phyloP scores from a whole-genome alignment of 495 filamentous ascomycete genomes.

The Aspergillus ostianus region DNA sequence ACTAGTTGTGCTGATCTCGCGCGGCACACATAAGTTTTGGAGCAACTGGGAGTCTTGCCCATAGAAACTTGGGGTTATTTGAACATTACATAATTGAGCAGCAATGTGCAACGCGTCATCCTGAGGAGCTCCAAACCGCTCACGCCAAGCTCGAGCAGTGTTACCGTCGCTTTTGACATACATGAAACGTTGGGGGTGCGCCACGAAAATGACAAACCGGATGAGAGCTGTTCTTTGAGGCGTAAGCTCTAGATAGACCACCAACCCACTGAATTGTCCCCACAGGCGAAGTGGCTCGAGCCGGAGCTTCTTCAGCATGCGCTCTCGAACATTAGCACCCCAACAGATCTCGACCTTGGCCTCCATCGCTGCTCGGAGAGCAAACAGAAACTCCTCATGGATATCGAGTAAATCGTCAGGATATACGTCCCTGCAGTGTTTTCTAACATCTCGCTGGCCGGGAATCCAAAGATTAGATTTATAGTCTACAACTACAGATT shows the following conservation, averaged over 20 bases:
- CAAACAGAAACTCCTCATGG: neutral
- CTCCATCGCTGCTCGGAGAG: neutral
- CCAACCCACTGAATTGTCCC: neutral
- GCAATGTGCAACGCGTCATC: neutral
- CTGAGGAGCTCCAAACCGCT: neutral
- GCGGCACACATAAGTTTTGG: neutral
- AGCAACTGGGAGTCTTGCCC: neutral
- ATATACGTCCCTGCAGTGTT: neutral
- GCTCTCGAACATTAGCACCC: neutral
- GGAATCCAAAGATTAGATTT: conserved; percentile 1
- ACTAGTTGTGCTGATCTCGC: neutral
- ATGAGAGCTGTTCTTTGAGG: neutral
- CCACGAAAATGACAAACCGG: neutral
- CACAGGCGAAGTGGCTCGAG: neutral
- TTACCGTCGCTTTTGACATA: neutral
- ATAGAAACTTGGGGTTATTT: neutral
- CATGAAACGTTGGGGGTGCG: too few species aligned
- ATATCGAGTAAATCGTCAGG: neutral
- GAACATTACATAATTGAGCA: neutral
- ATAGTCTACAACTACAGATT: neutral
- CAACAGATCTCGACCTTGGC: conserved; percentile 7
- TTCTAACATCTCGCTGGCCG: neutral
- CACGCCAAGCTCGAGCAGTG: neutral
- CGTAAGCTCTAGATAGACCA: neutral
- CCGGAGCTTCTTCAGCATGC: neutral